Base-by-base conservation (phyloP, 2,329 filamentous ascomycete genomes). In the Colletotrichum sp. region DNA sequence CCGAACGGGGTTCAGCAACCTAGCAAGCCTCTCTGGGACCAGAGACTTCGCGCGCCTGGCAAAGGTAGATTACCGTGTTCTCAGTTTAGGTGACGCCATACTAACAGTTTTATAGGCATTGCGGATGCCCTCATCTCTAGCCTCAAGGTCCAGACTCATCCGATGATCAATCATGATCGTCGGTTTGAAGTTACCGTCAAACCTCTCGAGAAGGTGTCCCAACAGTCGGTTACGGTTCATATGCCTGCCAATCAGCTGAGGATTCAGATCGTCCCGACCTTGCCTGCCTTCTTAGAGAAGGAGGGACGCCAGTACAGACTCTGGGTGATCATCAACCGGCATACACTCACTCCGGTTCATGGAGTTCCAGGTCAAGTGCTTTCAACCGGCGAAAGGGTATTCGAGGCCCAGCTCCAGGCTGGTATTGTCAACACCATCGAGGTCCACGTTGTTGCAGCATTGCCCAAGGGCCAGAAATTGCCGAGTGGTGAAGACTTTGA, bases 361-460 rank as follows among this genome's bases (percentile, higher is more conserved):
- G 89, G 90, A 77, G 87, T 90, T 28, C 88, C 90, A 5, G 89
- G 91, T 26, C 91, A 92, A 68, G 84, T 86, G 26, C 85, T 90
- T 60, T 87, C 89, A 79, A 88, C 85, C 63, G 88, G 89, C 75
- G 92, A 92, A 77, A 92, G 93, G n/a, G 86, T 94, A 1, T 98
- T 95, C 80, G 96, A 98, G 79, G 90, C 93, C 9, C 91, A 91
- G 68, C 86, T 98, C 32, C 89, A 91, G 30, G 90, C 91, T 3
- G 95, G 95, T 8, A 60, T 57, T 12, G 89, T 95, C 67, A 98
- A 97, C 79, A 90, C 93, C 62, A 90, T 98, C 67, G 94, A 96
- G 80, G 89, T 98, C 9, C 94, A 96, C 80, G 88, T 96, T 74
- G 91, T 96, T 78, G 95, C 94, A 2, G 93, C 93, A 8, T 89